Evolutionary conservation across 208 protist genomes (phyloP), one percentile per base, ranked within the genome.

Genomic region (Wallacemonas sp.): DNA sequence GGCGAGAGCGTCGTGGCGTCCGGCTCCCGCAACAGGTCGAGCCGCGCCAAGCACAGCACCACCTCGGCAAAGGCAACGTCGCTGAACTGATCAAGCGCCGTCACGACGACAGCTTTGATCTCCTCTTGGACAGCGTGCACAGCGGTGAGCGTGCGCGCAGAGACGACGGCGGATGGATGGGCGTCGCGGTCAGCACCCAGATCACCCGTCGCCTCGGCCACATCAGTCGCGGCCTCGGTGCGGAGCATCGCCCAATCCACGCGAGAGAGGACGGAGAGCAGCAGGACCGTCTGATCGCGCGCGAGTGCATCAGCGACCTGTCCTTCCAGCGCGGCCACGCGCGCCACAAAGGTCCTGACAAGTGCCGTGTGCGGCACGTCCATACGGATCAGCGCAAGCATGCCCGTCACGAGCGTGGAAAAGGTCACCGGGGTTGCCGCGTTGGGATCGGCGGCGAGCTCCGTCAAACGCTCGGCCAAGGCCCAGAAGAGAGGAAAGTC

Each of bases 341-440:
- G 42, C 4, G 20, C n/a, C 16, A 44, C 32, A 25, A 38, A 46
- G 11, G 22, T 22, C 45, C 8, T 28, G 7, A 59, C 32, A 20
- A 89, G 39, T 3, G 29, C 29, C 11, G 52, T 67, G 45, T 89
- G 69, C 14, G 67, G 61, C 23, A 90, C 63, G 57, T 91, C 83
- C 88, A 94, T 94, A 18, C 85, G 82, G 16, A 82, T 75, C 48
- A 90, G 44, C 38, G 88, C 84, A 32, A 90, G 67, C 55, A 87
- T 68, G 20, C 79, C 79, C 22, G 84, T 81, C 54, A 89, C 57
- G 8, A 87, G 64, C 61, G 87, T 76, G 26, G 44, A 44, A 10
- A 91, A 63, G 1, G 77, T 86, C 61, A 26, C 22, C 38, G 1
- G 38, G 18, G n/a, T n/a, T n/a, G n/a, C n/a, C n/a, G n/a, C n/a